Evolutionary conservation across 768 basidiomycete species (phyloP), one percentile per base, ranked within the genome.

Genomic region (Russula emetica): DNA sequence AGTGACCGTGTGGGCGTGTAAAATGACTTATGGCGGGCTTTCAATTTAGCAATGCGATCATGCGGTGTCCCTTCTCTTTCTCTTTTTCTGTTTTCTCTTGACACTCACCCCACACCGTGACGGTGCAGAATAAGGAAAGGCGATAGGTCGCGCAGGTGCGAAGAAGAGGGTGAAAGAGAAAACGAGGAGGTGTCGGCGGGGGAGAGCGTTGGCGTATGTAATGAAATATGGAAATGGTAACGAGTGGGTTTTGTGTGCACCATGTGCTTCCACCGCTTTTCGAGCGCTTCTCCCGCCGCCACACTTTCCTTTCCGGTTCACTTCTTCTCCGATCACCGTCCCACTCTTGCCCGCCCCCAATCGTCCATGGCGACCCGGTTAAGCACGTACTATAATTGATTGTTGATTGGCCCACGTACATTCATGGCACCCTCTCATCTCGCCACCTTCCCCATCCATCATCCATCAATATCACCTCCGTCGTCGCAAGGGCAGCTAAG

Each of bases 1-100:
- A 14, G 51, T 24, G 30, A 45, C 71, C 64, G 64, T 65, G 60
- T 65, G 60, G 61, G 72, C 74, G 72, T 72, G 72, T 68, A 71
- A 77, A 73, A 71, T 58, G 69, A 34, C 61, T 58, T 28, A 32
- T 54, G 22, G 59, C 60, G 64, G 60, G 64, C 59, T 52, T 65
- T 65, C 47, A 65, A 65, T 52, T 61, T 61, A 52, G 51, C 59
- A 61, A 61, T 51, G 60, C 55, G 60, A 61, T 65, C 64, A 65
- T 65, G 64, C 64, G 60, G 64, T 65, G 58, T 49, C 42, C 13
- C 44, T 49, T 44, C 32, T 40, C 42, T 44, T 32, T 44, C 45
- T n/a, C n/a, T 3, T 9, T 26, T 60, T 3, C 30, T 32, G 32
- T 32, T 28, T 5, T 18, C 26, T 22, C n/a, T 44, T 30, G 8